phyloP scores from a whole-genome alignment of 2,329 filamentous ascomycete genomes.

The Fusarium algeriense region DNA sequence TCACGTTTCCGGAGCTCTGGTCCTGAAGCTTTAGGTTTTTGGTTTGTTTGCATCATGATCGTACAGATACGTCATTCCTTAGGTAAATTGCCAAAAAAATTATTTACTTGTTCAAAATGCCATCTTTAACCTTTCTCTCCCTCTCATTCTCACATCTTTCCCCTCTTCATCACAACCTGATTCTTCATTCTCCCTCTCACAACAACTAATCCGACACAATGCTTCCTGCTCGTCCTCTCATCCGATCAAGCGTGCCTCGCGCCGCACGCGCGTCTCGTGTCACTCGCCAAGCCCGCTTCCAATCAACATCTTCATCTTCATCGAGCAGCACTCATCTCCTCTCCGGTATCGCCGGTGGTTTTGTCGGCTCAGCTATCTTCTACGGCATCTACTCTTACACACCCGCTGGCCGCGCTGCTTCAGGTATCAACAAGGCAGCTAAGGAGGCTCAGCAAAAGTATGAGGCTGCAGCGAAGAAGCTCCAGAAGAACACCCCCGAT shows the following conservation, averaged over 20 bases:
- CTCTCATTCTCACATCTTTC: not conserved
- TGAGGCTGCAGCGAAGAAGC: constrained; percentile 68
- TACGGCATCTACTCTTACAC: constrained; percentile 60
- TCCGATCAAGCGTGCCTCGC: constrained; percentile 46
- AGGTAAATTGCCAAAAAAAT: constrained; percentile 2
- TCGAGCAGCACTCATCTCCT: constrained; percentile 52
- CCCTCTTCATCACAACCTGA: not conserved
- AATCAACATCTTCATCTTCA: constrained; percentile 53
- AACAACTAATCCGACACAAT: constrained; percentile 37
- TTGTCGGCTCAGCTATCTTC: constrained; percentile 57
- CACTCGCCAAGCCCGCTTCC: constrained; percentile 53
- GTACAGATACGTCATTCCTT: constrained; percentile 36
- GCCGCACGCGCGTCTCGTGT: constrained; percentile 45
- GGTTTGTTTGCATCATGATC: constrained; percentile 41
- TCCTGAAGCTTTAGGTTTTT: constrained; percentile 23
- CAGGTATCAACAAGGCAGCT: constrained; percentile 60
- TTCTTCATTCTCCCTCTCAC: not conserved
- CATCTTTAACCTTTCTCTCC: not conserved
- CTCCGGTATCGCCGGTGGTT: constrained; percentile 59
- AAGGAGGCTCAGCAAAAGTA: constrained; percentile 72
- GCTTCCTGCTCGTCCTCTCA: constrained; percentile 49
- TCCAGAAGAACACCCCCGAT: constrained; percentile 72
- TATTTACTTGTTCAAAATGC: constrained; percentile 16
- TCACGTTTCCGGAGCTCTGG: constrained; percentile 40
- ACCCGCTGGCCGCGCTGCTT: constrained; percentile 56